Conservation (phyloP, 352 stramenopile species). For the Globisporangium paddicum region DNA sequence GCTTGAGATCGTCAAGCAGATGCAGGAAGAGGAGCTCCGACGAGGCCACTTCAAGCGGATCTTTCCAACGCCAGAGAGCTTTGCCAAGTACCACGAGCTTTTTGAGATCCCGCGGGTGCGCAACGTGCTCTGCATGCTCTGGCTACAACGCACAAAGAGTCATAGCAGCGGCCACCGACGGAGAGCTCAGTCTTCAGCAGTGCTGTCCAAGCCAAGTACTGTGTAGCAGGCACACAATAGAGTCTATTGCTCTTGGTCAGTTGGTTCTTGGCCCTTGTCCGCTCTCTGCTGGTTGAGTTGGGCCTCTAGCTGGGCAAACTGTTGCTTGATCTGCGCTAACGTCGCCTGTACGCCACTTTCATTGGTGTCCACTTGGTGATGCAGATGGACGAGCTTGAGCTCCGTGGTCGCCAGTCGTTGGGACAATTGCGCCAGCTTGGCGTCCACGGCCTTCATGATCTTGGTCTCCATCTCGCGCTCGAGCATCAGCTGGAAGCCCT, state of each 20-base stretch:
- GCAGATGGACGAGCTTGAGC: conserved; percentile 53
- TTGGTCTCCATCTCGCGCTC: conserved; percentile 66
- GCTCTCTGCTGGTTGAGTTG: conserved; percentile 24
- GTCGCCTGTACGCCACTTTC: conserved; percentile 28
- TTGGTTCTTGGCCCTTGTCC: background rate
- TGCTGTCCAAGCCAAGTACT: background rate
- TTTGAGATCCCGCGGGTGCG: conserved; percentile 55
- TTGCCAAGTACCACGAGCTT: conserved; percentile 41
- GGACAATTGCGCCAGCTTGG: conserved; percentile 46
- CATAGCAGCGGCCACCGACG: conserved; percentile 12
- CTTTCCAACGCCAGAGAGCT: conserved; percentile 56
- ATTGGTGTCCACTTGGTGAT: conserved; percentile 47
- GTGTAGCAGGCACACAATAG: conserved; percentile 6
- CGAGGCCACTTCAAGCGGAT: conserved; percentile 69
- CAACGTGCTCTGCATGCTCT: conserved; percentile 59
- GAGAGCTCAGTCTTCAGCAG: conserved; percentile 5
- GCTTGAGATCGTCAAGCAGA: conserved; percentile 41
- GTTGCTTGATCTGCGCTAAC: conserved; percentile 38
- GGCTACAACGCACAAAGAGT: conserved; percentile 27
- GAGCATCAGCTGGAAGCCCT: conserved; percentile 54
- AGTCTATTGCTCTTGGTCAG: conserved; percentile 4
- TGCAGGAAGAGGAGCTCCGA: conserved; percentile 63
- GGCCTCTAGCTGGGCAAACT: conserved; percentile 32
- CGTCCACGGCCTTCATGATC: conserved; percentile 51
- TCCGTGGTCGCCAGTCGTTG: conserved; percentile 62